Evolutionary conservation across 257 asterid genomes (phyloP).

Genomic region (Ilex asprella): DNA sequence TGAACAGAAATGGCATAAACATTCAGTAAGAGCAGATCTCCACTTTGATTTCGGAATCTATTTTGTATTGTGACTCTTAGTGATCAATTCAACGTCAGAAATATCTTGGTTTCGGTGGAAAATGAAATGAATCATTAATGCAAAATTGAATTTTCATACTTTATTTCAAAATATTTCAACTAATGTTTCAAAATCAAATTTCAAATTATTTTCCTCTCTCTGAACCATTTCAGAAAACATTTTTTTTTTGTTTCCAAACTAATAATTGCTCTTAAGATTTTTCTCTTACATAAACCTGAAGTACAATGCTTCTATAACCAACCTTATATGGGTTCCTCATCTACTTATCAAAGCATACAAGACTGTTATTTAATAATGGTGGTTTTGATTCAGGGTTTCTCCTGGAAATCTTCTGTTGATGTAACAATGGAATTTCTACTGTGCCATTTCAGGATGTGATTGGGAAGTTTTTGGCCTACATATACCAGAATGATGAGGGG

Average conservation of each 20-base stretch:
- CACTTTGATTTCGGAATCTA: neutral
- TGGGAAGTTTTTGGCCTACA: no score
- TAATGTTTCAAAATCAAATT: no score
- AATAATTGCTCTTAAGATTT: no score
- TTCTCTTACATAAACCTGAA: neutral
- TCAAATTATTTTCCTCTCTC: no score
- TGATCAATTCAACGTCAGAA: neutral
- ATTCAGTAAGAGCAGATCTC: slow-evolving; percentile 32
- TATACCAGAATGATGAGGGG: no score
- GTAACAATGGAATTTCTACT: neutral
- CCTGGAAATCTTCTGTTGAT: slow-evolving; percentile 11
- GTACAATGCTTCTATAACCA: neutral
- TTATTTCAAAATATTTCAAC: neutral
- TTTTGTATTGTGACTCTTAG: neutral
- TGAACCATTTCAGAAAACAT: no score
- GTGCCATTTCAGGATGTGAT: no score
- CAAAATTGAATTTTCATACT: neutral
- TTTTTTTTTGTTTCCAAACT: no score
- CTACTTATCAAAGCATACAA: neutral
- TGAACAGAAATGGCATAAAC: slow-evolving; percentile 27
- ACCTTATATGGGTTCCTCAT: neutral
- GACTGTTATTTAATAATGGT: neutral
- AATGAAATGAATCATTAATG: neutral
- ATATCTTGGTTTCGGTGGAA: no score
- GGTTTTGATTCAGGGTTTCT: slow-evolving; percentile 24